A percentile compares a stretch with the other conserved stretches of the same genome.
Evolutionary conservation across 2,329 filamentous ascomycete species (phyloP).

Genomic region (Penicillium sp.): DNA sequence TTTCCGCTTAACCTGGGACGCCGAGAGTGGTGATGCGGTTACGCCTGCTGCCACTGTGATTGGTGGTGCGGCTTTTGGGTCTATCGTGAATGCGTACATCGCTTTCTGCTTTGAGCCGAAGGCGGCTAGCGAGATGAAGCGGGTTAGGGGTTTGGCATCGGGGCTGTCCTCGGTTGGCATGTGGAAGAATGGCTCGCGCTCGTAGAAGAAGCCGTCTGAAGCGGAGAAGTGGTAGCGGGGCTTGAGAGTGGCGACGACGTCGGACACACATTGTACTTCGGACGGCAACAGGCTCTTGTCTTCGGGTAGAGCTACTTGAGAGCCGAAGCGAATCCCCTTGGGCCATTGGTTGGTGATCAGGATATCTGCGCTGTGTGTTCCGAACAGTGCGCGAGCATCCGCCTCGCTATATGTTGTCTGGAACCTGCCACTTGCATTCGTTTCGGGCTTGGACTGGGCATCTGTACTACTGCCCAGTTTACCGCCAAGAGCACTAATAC

Average conservation of each 20-base stretch:
- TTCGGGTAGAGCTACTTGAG: slow-evolving; percentile 58
- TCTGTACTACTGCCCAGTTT: slow-evolving; percentile 41
- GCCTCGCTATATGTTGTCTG: slow-evolving; percentile 71
- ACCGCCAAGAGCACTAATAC: slow-evolving; percentile 82
- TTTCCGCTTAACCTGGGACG: slow-evolving; percentile 56
- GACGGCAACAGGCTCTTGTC: slow-evolving; percentile 47
- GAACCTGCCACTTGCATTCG: slow-evolving; percentile 57
- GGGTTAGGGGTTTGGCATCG: slow-evolving; percentile 62
- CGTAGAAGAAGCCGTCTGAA: slow-evolving; percentile 69
- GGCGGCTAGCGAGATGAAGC: slow-evolving; percentile 83
- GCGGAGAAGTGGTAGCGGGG: slow-evolving; percentile 87
- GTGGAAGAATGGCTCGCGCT: slow-evolving; percentile 90
- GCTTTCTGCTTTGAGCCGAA: slow-evolving; percentile 70
- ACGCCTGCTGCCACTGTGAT: slow-evolving; percentile 62
- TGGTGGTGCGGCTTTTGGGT: slow-evolving; percentile 57
- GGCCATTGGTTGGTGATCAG: slow-evolving; percentile 87
- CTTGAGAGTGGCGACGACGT: slow-evolving; percentile 72
- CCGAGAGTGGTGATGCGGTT: slow-evolving; percentile 64
- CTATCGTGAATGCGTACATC: slow-evolving; percentile 61
- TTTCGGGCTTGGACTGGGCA: slow-evolving; percentile 28
- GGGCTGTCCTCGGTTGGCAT: slow-evolving; percentile 49
- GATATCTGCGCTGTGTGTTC: slow-evolving; percentile 76
- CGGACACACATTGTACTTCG: slow-evolving; percentile 65
- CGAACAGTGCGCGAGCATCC: slow-evolving; percentile 70
- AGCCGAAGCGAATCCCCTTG: slow-evolving; percentile 63